These are phyloP conservation scores for Colletotrichum incanum DNA, from an alignment of 2,329 filamentous ascomycete genomes.

Conservation along the genomic window DNA sequence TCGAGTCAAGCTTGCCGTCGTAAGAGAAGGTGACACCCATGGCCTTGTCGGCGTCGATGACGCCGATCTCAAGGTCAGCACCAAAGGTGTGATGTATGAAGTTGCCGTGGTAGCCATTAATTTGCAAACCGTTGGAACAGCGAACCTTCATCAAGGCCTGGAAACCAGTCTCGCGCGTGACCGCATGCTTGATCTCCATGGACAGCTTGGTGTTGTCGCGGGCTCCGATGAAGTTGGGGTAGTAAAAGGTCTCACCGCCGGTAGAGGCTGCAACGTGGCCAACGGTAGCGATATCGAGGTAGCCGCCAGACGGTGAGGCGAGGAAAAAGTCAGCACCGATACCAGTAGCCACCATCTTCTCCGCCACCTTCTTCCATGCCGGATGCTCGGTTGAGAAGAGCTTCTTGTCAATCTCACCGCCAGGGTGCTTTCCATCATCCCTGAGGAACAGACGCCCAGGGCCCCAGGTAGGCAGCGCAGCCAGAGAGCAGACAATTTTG, in stretches of 20 bases:
- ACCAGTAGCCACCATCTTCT: slow-evolving; percentile 89
- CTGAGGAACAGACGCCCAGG: slow-evolving; percentile 88
- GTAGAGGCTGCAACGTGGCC: slow-evolving; percentile 89
- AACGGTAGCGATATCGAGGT: slow-evolving; percentile 93
- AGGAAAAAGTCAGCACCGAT: slow-evolving; percentile 96
- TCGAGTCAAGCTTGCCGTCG: slow-evolving; percentile 96
- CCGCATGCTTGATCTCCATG: slow-evolving; percentile 87
- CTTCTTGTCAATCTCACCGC: slow-evolving; percentile 92
- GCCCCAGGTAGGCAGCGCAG: slow-evolving; percentile 92
- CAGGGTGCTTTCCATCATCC: slow-evolving; percentile 89
- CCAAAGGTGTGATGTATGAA: slow-evolving; percentile 97
- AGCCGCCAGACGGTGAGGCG: slow-evolving; percentile 89
- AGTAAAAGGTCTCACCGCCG: slow-evolving; percentile 97
- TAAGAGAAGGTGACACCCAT: slow-evolving; percentile 93
- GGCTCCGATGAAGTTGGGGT: slow-evolving; percentile 93
- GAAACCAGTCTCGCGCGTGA: slow-evolving; percentile 92
- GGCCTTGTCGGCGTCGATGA: slow-evolving; percentile 94
- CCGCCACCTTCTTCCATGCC: slow-evolving; percentile 87
- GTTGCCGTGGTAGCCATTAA: slow-evolving; percentile 95
- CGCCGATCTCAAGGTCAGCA: slow-evolving; percentile 93
- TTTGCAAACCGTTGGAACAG: slow-evolving; percentile 95
- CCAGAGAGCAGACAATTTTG: slow-evolving; percentile 90
- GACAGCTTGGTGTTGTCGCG: slow-evolving; percentile 88
- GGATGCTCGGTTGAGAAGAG: slow-evolving; percentile 92
- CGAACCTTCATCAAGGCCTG: slow-evolving; percentile 98